Base-by-base conservation (phyloP, 257 asterid species). In the Solanum virginianum region DNA sequence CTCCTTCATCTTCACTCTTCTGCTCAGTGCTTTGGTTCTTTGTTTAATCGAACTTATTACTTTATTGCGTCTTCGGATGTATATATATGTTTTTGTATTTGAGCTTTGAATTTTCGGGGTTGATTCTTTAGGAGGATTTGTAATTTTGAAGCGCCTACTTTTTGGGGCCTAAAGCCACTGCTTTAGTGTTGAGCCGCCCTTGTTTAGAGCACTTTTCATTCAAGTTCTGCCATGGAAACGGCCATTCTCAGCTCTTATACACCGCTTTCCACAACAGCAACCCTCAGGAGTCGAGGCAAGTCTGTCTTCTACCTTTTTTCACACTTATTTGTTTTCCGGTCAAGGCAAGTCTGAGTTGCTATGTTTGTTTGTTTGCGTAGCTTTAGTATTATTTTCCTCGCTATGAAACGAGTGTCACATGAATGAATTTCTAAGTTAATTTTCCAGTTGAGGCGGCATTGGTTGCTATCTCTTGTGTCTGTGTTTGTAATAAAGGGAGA, bases 211-310 rank as follows among this genome's bases (percentile, higher is more conserved):
- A 54, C 49, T 82, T 47, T 26, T 66, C 56, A 49, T 47, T 56
- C 39, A 32, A 36, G 54, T 69, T 87, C 84, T 88, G 71, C 88
- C 87, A 94, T 95, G 98, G 95, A 91, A 86, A 90, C 94, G 14
- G 53, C 93, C 86, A 90, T 89, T 71, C 86, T 91, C 60, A 86
- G 88, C 81, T 89, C 94, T 74, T 92, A 83, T 51, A 84, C 83
- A 85, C 91, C 85, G 69, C 75, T 87, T 62, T 80, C 63, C 83
- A 18, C 84, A 24, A n/a, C 83, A 11, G 57, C 74, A 47, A 47
- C n/a, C 80, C 49, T 82, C 53, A 85, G 84, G 22, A 29, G 54
- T 85, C 70, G 18, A 88, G 92, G 91, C 83, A 90, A 69, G 79
- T 60, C 15, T 77, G 13, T 24, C 14, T 81, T 10, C 18, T 11